Base-by-base conservation (phyloP, 345 rosid species). In the Eucalyptus cloeziana region DNA sequence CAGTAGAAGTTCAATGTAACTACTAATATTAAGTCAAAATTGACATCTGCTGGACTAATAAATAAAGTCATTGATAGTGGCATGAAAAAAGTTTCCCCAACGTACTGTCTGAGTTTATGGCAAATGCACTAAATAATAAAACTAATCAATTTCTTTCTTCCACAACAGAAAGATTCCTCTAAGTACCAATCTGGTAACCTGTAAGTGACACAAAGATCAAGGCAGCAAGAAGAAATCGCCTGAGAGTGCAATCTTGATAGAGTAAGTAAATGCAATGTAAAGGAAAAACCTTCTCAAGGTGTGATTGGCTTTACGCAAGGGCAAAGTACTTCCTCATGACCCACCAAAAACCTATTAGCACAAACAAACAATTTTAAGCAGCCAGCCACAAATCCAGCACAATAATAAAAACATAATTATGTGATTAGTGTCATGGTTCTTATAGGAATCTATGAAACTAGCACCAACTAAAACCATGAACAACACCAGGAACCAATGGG, bases 241-340 rank as follows among this genome's bases (percentile, higher is more conserved):
- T 33, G 85, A 17, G 56, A 17, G 56, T 52, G 56, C 17, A 52
- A 52, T 52, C 22, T 3, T 52, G 56, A 52, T 17, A 52, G 56
- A 52, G 21, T 52, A 52, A 17, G 51, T 49, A 49, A 49, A 52
- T 52, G 21, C 56, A 52, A 52, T 17, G 56, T 19, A 52, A 52
- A 52, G 22, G 22, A 52, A 52, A 17, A 52, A 96, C 99, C 97
- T 96, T 97, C 37, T 96, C 95, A 62, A 98, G 96, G 86, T 96
- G 97, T 22, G 97, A 90, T 91, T 96, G 96, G 92, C 98, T 94
- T 89, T 97, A 97, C 6, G 96, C 96, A 92, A 97, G 96, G 45
- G 99, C 95, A 87, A 97, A 79, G 98, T 97, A 89, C 99, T 97
- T 93, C 99, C 98, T 98, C 99, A 97, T 51, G 99, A 97, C 64